phyloP scores from a whole-genome alignment of 1,284 basidiomycete species.

The Cyathus olla region DNA sequence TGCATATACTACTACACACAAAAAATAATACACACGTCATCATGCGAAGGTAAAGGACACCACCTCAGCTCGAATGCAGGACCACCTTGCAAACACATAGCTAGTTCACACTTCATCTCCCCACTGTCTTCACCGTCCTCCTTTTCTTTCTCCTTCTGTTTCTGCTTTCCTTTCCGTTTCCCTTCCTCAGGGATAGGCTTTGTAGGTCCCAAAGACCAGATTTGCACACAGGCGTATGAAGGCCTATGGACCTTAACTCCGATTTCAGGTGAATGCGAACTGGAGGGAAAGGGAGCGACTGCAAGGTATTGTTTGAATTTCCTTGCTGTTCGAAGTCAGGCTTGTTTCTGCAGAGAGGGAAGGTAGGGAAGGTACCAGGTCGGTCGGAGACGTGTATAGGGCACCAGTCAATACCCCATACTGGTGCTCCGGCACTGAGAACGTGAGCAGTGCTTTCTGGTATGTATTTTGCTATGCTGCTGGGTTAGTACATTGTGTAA shows the following conservation, averaged over 20 bases:
- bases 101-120: slow-evolving; percentile 75
- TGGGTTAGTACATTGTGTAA: neutral
- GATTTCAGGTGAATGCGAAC: slow-evolving; percentile 67
- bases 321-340: slow-evolving; percentile 49
- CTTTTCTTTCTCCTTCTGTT: slow-evolving; percentile 8
- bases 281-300: slow-evolving; percentile 80
- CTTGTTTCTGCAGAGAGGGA: slow-evolving; percentile 2
- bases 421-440: slow-evolving; percentile 87
- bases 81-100: slow-evolving; percentile 82
- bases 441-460: slow-evolving; percentile 68
- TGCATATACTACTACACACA: neutral
- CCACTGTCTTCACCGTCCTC: slow-evolving; percentile 40
- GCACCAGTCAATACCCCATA: slow-evolving; percentile 93
- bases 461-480: slow-evolving; percentile 56
- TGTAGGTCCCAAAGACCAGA: slow-evolving; percentile 64
- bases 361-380: slow-evolving; percentile 47
- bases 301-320: slow-evolving; percentile 82
- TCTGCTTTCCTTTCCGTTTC: slow-evolving; percentile 5
- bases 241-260: slow-evolving; percentile 65
- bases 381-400: slow-evolving; percentile 77
- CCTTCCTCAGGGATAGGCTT: slow-evolving; percentile 17
- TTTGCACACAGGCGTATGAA: slow-evolving; percentile 72
- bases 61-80: slow-evolving; percentile 85
- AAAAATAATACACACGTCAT: slow-evolving; percentile 46
- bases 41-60: slow-evolving; percentile 89